phyloP scores from a whole-genome alignment of 148 eudicot species.

The Cornus controversa region DNA sequence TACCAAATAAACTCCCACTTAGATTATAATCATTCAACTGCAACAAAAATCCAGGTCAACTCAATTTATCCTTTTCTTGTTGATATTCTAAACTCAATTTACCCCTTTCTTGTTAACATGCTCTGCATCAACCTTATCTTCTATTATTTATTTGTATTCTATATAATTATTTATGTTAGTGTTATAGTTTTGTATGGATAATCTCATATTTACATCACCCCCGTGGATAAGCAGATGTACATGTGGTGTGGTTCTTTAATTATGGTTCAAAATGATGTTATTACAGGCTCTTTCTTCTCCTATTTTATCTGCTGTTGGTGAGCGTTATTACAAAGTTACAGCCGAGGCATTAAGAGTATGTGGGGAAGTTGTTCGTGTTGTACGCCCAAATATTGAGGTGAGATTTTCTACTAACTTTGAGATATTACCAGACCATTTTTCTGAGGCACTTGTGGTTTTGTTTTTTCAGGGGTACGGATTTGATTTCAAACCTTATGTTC shows the following conservation, averaged over 20 bases:
- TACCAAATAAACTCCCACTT: neutral
- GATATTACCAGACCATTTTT: neutral
- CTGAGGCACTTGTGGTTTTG: slow-evolving; percentile 15
- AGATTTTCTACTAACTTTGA: slow-evolving; percentile 6
- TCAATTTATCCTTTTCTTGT: neutral
- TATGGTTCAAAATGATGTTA: neutral
- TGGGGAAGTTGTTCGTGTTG: slow-evolving; percentile 93
- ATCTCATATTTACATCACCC: neutral
- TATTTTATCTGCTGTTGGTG: slow-evolving; percentile 91
- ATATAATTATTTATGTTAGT: neutral
- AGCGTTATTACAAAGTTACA: slow-evolving; percentile 96
- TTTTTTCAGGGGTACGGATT: slow-evolving; percentile 55
- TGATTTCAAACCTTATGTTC: slow-evolving; percentile 84
- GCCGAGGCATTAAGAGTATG: slow-evolving; percentile 98
- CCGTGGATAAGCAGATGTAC: neutral
- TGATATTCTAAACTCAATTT: neutral
- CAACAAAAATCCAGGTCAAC: neutral
- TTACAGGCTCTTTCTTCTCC: slow-evolving; percentile 84
- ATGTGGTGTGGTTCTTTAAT: slow-evolving; percentile 5
- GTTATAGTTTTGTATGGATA: neutral
- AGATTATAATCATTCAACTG: neutral
- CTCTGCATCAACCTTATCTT: neutral
- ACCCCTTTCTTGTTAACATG: neutral
- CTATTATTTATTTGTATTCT: neutral
- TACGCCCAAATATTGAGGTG: slow-evolving; percentile 88